Evolutionary conservation across 2,329 filamentous ascomycete species (phyloP), one percentile per base, ranked within the genome.

Genomic region (Aspergillus costaricaensis): DNA sequence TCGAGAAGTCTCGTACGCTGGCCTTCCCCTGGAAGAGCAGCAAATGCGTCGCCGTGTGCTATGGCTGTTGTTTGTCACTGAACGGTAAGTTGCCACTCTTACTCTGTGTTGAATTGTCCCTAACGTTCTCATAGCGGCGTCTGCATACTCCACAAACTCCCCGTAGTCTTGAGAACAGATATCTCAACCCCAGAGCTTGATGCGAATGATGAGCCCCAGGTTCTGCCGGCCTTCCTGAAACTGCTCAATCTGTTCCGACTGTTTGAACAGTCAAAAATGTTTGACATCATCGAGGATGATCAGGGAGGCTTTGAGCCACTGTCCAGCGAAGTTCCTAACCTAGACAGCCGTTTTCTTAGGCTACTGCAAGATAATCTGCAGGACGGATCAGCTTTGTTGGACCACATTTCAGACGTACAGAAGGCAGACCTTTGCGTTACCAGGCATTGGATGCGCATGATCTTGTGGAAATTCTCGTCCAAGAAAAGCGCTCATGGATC

Each of bases 11-110:
- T 77, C 77, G 0, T 82, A 82, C 61, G 38, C 65, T 3, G 65
- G 65, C 1, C 67, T 82, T 1, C 63, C 73, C 0, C 61, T 71
- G 5, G 58, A 72, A 3, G 80, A 83, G 53, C 77, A 81, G 48
- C 79, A 82, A 62, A 72, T 83, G 54, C 75, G 79, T 5, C 75
- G 80, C 9, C 74, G 81, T 0, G 75, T 83, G 5, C 59, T 82
- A 12, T 83, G 80, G 80, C 63, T 83, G 1, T 66, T 83, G 0
- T 83, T 82, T 59, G 77, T 83, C 12, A 84, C 82, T 0, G 82
- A 76, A 62, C 62, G 72, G 70, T 72, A 49, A n/a, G n/a, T n/a
- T n/a, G n/a, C 15, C 10, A 19, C 4, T 21, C 25, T 14, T 25
- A 2, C 4, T n/a, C 10, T 15, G n/a, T 25, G 15, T 36, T 14